These are phyloP conservation scores for Puccinia horiana DNA, from an alignment of 1,284 basidiomycete genomes.

Conservation along the genomic window DNA sequence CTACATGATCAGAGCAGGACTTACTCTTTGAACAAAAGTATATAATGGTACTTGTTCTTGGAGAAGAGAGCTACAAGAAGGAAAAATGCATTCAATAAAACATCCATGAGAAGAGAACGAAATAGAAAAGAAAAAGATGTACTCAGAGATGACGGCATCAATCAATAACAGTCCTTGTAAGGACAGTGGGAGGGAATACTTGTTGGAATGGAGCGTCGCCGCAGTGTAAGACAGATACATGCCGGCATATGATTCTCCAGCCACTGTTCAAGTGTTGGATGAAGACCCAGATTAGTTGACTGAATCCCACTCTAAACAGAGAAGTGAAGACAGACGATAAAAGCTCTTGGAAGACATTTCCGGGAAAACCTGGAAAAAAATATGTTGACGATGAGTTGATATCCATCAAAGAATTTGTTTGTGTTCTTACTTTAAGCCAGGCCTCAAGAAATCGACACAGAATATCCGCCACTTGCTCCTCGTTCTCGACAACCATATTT, in stretches of 20 bases:
- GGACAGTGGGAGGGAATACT: conserved; percentile 52
- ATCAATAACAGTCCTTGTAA: conserved; percentile 57
- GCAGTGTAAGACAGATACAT: conserved; percentile 61
- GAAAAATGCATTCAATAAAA: neutral
- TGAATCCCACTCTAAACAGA: neutral
- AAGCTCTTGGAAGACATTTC: conserved; percentile 31
- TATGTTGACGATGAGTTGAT: neutral
- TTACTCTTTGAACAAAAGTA: conserved; percentile 21
- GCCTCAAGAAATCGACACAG: conserved; percentile 57
- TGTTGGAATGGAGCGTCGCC: conserved; percentile 52
- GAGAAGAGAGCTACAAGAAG: neutral
- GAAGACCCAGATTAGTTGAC: neutral
- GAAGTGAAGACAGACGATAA: neutral
- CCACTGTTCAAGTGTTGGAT: conserved; percentile 46
- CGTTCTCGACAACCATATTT: conserved; percentile 65
- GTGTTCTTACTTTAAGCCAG: conserved; percentile 16
- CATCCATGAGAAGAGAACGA: neutral
- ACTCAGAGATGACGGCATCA: conserved; percentile 54
- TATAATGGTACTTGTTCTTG: conserved; percentile 22
- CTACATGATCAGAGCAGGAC: too few species aligned
- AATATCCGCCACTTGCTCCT: conserved; percentile 57
- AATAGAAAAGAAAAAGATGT: neutral
- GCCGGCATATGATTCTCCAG: conserved; percentile 59
- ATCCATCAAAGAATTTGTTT: neutral
- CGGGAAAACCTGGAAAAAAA: conserved; percentile 13